These are phyloP conservation scores for Russula vinacea DNA, from an alignment of 768 basidiomycete species.

Conservation along the genomic window DNA sequence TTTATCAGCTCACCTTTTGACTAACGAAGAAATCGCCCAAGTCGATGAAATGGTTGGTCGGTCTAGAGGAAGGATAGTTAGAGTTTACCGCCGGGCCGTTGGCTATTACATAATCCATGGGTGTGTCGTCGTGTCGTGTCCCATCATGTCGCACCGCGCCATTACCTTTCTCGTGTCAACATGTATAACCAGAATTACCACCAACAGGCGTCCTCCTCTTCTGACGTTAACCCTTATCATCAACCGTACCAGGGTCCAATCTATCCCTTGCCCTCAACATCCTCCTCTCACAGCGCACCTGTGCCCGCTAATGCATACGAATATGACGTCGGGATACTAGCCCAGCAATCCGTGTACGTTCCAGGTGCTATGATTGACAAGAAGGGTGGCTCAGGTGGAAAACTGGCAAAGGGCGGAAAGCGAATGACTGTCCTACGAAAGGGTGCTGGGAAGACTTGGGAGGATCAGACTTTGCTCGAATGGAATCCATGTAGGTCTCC, in stretches of 20 bases:
- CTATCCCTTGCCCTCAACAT: slow-evolving; percentile 59
- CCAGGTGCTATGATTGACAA: slow-evolving; percentile 90
- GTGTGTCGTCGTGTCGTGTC: background rate
- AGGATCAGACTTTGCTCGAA: slow-evolving; percentile 93
- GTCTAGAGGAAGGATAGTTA: background rate
- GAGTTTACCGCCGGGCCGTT: slow-evolving; percentile 12
- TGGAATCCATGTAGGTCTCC: slow-evolving; percentile 87
- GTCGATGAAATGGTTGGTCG: slow-evolving; percentile 15
- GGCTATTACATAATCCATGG: slow-evolving; percentile 10
- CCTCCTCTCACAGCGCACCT: slow-evolving; percentile 69
- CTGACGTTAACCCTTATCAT: slow-evolving; percentile 76
- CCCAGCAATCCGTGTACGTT: slow-evolving; percentile 89
- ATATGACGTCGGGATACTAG: slow-evolving; percentile 86
- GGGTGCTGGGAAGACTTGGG: slow-evolving; percentile 96
- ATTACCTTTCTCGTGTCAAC: slow-evolving; percentile 28
- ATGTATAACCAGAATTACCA: slow-evolving; percentile 52
- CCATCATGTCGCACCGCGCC: background rate
- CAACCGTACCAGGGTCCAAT: slow-evolving; percentile 76
- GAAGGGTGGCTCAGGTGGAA: slow-evolving; percentile 79
- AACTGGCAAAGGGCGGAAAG: slow-evolving; percentile 86
- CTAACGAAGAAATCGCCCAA: background rate
- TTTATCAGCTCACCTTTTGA: slow-evolving; percentile 16
- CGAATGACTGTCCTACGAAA: slow-evolving; percentile 91
- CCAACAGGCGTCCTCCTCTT: slow-evolving; percentile 25
- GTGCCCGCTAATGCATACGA: slow-evolving; percentile 90